Evolutionary conservation across 345 rosid genomes (phyloP), one percentile per base, ranked within the genome.

Genomic region (Sonneratia caseolaris): DNA sequence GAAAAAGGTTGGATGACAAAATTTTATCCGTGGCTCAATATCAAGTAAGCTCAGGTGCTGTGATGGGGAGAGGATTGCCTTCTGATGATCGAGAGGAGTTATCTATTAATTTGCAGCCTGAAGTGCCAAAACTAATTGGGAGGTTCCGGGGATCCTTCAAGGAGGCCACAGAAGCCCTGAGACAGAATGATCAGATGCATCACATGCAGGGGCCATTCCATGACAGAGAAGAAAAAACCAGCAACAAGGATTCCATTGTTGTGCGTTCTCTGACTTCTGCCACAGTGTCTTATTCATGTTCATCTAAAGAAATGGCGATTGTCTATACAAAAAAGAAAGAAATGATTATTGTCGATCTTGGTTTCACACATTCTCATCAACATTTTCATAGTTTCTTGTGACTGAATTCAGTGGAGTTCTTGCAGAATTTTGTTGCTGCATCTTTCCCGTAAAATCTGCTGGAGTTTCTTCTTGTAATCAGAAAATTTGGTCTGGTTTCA

Each of bases 131-230:
- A 73, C 77, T 87, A 76, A 86, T 88, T 66, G 79, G 84, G 48
- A 86, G 97, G 79, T 93, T 86, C 83, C 91, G 92, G 3, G 97
- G 99, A 59, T 92, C 99, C 40, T 92, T 92, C 83, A 92, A 92
- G 81, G 99, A 92, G 83, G 67, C 87, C 66, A 79, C 97, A 0
- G 98, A 90, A 21, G 79, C 86, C 62, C 78, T 75, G 73, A 68
- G 76, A 51, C 89, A 81, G 68, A 83, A 84, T 71, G 90, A 84
- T 71, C 90, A 82, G 57, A 87, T 76, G 80, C 87, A 86, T 81
- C 83, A 69, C 15, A 56, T 57, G 32, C 90, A 81, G 74, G 80
- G 71, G 11, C 79, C 77, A 70, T 79, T 83, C 73, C 79, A 77
- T 62, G 81, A 81, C 49, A 86, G 81, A 64, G 89, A 84, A 75